Evolutionary conservation across 305 asterid species (phyloP), one percentile per base, ranked within the genome.

Genomic region (Fraxinus sp.): DNA sequence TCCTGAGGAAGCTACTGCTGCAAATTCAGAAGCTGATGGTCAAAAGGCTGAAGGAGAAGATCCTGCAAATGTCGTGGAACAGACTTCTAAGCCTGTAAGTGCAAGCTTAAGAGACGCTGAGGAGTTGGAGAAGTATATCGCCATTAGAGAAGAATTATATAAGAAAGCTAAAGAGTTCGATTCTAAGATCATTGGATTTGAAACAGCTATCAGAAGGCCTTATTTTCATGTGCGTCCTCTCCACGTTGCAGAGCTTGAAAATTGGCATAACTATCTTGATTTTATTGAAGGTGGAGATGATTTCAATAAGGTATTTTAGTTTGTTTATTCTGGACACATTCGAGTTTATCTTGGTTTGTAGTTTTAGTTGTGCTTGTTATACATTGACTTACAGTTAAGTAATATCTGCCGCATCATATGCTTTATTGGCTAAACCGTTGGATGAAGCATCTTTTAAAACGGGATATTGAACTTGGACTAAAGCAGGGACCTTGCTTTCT

Each of bases 211-310:
- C 77, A 89, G 97, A 85, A 93, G 99, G 92, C 99, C 99, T 66
- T 97, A 97, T 87, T 97, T 95, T 83, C 99, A 95, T 87, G 98
- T 97, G 82, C 95, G 97, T 32, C 98, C 98, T 80, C 97, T 95
- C 83, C 93, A 92, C 87, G 90, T 86, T 35, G 92, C 92, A 7
- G 98, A 97, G 92, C 98, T 97, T 87, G 99, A 95, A 82, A 95
- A 97, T 87, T 97, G 99, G 99, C 98, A 93, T 81, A 89, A 77
- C 88, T 97, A 93, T 89, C 97, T 97, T 79, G 94, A 95, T 88
- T 95, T 92, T 88, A 89, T 91, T 82, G 99, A 97, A 90, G 93
- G 93, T 86, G 92, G 87, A 77, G 91, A 83, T 84, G 98, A 97
- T 87, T 91, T 97, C 83, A 95, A 91, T 86, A 95, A 97, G 99